Evolutionary conservation across 1,284 basidiomycete genomes (phyloP).

Genomic region (Phellopilus nigrolimitatus): DNA sequence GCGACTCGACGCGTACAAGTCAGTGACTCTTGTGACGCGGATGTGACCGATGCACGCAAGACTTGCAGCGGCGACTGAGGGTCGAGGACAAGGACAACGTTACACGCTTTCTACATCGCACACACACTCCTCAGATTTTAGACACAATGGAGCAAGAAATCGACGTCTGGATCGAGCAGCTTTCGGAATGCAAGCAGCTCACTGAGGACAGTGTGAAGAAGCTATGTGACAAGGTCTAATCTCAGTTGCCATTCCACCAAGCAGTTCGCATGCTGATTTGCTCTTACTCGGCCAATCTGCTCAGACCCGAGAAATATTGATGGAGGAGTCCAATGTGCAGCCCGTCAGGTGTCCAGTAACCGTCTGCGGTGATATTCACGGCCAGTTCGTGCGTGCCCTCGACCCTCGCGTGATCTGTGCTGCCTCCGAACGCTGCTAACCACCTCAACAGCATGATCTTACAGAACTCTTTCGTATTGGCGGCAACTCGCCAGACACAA

Average conservation of each 20-base stretch:
- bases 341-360: constrained; percentile 97
- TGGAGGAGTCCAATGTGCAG: constrained; percentile 98
- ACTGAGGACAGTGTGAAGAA: constrained; percentile 95
- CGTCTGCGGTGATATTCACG: constrained; percentile 97
- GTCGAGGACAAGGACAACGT: constrained; percentile 7
- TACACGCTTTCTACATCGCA: neutral
- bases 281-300: constrained; percentile 20
- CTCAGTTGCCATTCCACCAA: constrained; percentile 18
- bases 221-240: constrained; percentile 88
- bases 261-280: constrained; percentile 27
- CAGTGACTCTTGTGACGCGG: constrained; percentile 1
- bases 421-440: constrained; percentile 23
- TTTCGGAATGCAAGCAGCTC: constrained; percentile 97
- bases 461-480: constrained; percentile 99
- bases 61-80: too few species aligned
- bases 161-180: constrained; percentile 94
- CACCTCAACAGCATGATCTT: constrained; percentile 80
- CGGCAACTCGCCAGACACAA: constrained; percentile 98
- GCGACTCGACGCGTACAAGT: constrained; percentile 2
- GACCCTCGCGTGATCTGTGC: constrained; percentile 24
- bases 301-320: constrained; percentile 94
- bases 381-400: constrained; percentile 87
- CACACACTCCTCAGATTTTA: neutral
- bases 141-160: constrained; percentile 73
- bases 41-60: neutral